These are phyloP conservation scores for Trichocladium antarcticum DNA, from an alignment of 495 filamentous ascomycete genomes.

Conservation along the genomic window DNA sequence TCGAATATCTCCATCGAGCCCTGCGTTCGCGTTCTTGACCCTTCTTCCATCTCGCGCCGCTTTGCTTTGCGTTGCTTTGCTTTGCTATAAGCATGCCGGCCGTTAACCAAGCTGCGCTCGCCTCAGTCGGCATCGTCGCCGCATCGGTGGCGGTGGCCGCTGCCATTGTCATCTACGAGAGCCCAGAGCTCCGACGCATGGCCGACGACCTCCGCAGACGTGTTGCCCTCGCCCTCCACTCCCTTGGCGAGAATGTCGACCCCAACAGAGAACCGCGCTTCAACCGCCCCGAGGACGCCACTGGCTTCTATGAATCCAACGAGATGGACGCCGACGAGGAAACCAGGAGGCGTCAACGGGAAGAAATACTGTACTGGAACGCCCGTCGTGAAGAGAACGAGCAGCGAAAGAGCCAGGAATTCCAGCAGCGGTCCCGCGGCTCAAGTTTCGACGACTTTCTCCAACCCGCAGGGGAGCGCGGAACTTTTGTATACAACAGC, in stretches of 20 bases:
- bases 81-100: slow-evolving; percentile 26
- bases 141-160: slow-evolving; percentile 67
- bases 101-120: slow-evolving; percentile 37
- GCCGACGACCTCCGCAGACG: slow-evolving; percentile 65
- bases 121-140: slow-evolving; percentile 65
- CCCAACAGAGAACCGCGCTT: slow-evolving; percentile 44
- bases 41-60: background rate
- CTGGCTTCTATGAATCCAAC: slow-evolving; percentile 41
- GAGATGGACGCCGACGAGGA: slow-evolving; percentile 60
- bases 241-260: slow-evolving; percentile 64
- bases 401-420: slow-evolving; percentile 18
- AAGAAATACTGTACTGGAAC: slow-evolving; percentile 66
- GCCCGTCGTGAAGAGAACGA: slow-evolving; percentile 27
- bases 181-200: slow-evolving; percentile 66
- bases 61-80: background rate
- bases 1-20: background rate
- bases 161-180: slow-evolving; percentile 77
- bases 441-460: slow-evolving; percentile 48
- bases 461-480: slow-evolving; percentile 31
- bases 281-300: slow-evolving; percentile 48
- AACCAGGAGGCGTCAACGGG: slow-evolving; percentile 51
- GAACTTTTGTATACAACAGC: slow-evolving; percentile 43
- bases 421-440: slow-evolving; percentile 15
- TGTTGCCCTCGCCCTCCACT: slow-evolving; percentile 65
- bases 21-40: background rate